Percentiles rank a stretch among this genome's conserved stretches.
These are phyloP conservation scores for Boletus calvinii DNA, from an alignment of 1,284 basidiomycete species.

Conservation along the genomic window DNA sequence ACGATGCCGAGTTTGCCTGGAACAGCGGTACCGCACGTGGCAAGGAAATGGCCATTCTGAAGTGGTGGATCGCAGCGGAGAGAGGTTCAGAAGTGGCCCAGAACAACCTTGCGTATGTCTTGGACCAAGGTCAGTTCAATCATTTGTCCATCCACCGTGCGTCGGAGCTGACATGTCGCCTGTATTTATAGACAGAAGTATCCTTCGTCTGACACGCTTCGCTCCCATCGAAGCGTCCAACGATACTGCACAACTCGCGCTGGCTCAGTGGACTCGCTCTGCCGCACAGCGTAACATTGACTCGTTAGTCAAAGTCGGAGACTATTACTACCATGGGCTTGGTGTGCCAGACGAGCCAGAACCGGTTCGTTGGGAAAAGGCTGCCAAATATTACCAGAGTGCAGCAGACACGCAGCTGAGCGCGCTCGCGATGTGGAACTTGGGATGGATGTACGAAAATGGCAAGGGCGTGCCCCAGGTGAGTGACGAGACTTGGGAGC, in stretches of 20 bases:
- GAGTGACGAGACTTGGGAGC: slow-evolving; percentile 16
- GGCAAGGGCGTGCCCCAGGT: slow-evolving; percentile 89
- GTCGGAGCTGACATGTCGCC: not conserved
- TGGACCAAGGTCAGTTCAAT: slow-evolving; percentile 75
- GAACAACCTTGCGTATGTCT: slow-evolving; percentile 91
- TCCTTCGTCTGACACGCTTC: slow-evolving; percentile 67
- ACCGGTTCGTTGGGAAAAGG: slow-evolving; percentile 73
- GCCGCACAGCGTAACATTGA: slow-evolving; percentile 94
- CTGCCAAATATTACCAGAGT: slow-evolving; percentile 90
- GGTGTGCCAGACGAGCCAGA: slow-evolving; percentile 68
- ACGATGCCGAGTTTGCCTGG: slow-evolving; percentile 83
- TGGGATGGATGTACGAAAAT: slow-evolving; percentile 99
- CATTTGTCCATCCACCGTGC: not conserved
- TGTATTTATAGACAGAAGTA: slow-evolving; percentile 60
- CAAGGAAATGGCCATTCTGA: slow-evolving; percentile 76
- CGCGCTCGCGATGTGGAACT: slow-evolving; percentile 96
- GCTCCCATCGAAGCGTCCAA: slow-evolving; percentile 69
- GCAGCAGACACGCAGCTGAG: slow-evolving; percentile 89
- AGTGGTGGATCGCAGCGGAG: slow-evolving; percentile 93
- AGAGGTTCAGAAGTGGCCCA: slow-evolving; percentile 91
- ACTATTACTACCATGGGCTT: slow-evolving; percentile 91
- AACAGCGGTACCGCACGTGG: slow-evolving; percentile 64
- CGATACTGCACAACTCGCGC: slow-evolving; percentile 76
- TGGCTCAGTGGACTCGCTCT: slow-evolving; percentile 93
- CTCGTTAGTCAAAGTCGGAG: slow-evolving; percentile 93